phyloP scores from a whole-genome alignment of 2,329 filamentous ascomycete genomes.

The Colletotrichum chrysophilum region DNA sequence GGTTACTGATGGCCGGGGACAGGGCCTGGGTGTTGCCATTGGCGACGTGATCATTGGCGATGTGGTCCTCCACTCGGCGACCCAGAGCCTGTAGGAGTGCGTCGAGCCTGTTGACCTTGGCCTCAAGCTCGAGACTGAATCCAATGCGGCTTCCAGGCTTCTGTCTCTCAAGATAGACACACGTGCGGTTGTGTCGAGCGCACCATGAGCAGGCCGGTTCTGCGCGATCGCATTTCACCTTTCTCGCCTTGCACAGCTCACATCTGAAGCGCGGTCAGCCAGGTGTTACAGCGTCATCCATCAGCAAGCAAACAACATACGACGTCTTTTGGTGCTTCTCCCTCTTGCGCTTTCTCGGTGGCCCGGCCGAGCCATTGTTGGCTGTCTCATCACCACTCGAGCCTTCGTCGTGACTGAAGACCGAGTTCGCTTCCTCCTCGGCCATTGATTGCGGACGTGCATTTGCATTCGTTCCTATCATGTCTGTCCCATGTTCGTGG shows the following conservation, averaged over 20 bases:
- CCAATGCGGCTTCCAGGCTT: conserved; percentile 70
- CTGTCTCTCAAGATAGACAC: conserved; percentile 74
- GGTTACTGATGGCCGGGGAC: conserved; percentile 40
- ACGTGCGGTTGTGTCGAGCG: conserved; percentile 67
- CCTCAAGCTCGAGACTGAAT: conserved; percentile 65
- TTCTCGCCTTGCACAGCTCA: conserved; percentile 50
- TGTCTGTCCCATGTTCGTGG: conserved; percentile 28
- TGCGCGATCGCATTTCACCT: conserved; percentile 55
- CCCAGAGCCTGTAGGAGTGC: conserved; percentile 46
- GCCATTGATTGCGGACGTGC: conserved; percentile 31
- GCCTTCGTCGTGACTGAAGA: conserved; percentile 39
- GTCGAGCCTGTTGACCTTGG: conserved; percentile 59
- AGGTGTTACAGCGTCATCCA: background rate
- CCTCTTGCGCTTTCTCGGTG: conserved; percentile 42
- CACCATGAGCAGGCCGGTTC: conserved; percentile 75
- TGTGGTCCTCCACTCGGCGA: conserved; percentile 47
- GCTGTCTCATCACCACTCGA: conserved; percentile 41
- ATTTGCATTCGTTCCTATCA: conserved; percentile 28
- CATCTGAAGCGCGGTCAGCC: conserved; percentile 33
- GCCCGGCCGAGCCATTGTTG: conserved; percentile 29
- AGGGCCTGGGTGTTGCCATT: conserved; percentile 25
- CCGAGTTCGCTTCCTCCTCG: conserved; percentile 42
- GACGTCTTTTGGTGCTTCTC: conserved; percentile 48
- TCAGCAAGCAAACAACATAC: conserved; percentile 30
- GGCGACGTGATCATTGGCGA: conserved; percentile 35